Evolutionary conservation across 345 rosid genomes (phyloP), one percentile per base, ranked within the genome.

Genomic region (Firmiana major): DNA sequence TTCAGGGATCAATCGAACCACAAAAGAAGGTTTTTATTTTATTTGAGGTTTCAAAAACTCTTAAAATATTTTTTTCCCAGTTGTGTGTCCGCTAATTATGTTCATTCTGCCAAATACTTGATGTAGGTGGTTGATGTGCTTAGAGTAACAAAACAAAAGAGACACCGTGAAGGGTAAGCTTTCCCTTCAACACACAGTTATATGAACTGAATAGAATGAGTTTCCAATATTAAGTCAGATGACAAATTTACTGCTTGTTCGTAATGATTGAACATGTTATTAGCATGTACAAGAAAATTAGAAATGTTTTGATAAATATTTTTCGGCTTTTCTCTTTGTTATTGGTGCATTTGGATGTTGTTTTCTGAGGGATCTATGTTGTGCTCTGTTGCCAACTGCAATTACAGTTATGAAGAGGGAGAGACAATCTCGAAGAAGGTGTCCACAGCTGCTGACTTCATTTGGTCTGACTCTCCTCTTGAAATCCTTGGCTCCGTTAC

Each of bases 401-500:
- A 54, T 12, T 71, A n/a, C 82, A 95, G 99, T 80, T 96, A 96
- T 80, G 90, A 90, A 40, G 97, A 92, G 79, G 95, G 92, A 58
- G 92, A 84, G 60, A 82, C 94, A 63, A 77, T 88, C 74, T 78
- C 92, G 78, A 88, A 93, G 80, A 93, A 82, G 84, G 92, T 86
- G 34, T 83, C 94, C 62, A 87, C 93, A 49, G 98, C 94, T 48
- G 78, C 94, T 78, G 97, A 93, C 76, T 96, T 96, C 77, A 85
- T 93, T 77, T 87, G 89, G 90, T 92, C 98, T n/a, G 94, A 86
- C 62, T 78, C 80, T 53, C 97, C 98, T 80, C 97, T 96, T 69
- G 99, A 96, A 84, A 48, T 93, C 82, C 98, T 96, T 76, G 97
- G 99, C 66, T 90, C 94, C 0, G 92, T 90, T 81, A 91, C 97